Conservation (phyloP, 805 yeast species). For the Citeromyces matritensis region DNA sequence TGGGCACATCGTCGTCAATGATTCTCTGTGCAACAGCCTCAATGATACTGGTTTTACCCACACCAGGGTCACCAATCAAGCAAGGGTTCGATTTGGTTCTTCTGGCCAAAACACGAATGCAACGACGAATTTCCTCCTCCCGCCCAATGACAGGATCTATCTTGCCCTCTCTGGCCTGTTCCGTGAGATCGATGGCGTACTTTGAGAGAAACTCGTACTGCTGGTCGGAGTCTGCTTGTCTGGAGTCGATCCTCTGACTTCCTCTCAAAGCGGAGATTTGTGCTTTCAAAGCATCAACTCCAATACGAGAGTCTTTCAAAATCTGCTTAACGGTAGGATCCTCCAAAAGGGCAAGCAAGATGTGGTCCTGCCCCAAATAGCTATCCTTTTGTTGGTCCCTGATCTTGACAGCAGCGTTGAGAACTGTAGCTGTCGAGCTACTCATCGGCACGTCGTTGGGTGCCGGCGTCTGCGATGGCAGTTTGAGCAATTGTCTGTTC, state of each 20-base stretch:
- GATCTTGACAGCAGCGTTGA: slow-evolving; percentile 62
- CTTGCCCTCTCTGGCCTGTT: slow-evolving; percentile 84
- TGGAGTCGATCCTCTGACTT: slow-evolving; percentile 78
- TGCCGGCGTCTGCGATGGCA: slow-evolving; percentile 83
- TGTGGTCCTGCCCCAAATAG: slow-evolving; percentile 89
- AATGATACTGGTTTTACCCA: slow-evolving; percentile 95
- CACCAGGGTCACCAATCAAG: slow-evolving; percentile 97
- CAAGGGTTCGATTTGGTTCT: slow-evolving; percentile 96
- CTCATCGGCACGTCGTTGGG: slow-evolving; percentile 71
- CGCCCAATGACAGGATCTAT: slow-evolving; percentile 98
- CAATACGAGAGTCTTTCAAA: slow-evolving; percentile 58
- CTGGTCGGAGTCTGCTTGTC: slow-evolving; percentile 84
- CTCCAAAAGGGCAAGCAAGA: slow-evolving; percentile 71
- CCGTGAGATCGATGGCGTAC: slow-evolving; percentile 90
- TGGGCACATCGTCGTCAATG: slow-evolving; percentile 90
- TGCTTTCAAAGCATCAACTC: slow-evolving; percentile 55
- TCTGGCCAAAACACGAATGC: slow-evolving; percentile 91
- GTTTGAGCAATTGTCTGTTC: slow-evolving; percentile 66
- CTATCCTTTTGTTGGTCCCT: slow-evolving; percentile 82
- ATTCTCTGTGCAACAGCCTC: slow-evolving; percentile 98
- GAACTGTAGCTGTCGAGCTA: slow-evolving; percentile 59
- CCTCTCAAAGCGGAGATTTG: slow-evolving; percentile 80
- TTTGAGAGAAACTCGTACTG: slow-evolving; percentile 73
- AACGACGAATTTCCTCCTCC: slow-evolving; percentile 94
- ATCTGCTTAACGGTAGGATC: slow-evolving; percentile 57